Evolutionary conservation across 768 basidiomycete species (phyloP), one percentile per base, ranked within the genome.

Genomic region (Auriscalpium microsporum): DNA sequence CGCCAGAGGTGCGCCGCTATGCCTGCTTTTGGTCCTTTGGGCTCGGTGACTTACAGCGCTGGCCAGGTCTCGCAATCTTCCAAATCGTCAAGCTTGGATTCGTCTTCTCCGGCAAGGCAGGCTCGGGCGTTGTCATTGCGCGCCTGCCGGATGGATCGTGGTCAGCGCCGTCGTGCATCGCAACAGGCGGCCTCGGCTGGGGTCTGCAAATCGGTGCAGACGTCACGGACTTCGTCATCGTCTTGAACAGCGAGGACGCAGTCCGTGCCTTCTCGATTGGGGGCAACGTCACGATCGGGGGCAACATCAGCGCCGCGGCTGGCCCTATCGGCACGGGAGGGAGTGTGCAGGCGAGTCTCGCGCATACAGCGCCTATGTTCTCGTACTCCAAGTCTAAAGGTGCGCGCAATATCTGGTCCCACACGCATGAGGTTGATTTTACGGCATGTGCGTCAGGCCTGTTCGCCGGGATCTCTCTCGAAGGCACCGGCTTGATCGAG

Each of bases 161-260:
- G 93, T 92, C 89, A 48, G 95, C 95, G 1, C 95, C 95, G 3
- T 93, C 90, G 21, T 97, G 94, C 73, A 95, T 98, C 66, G 94
- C 90, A 34, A 98, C 94, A 0, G 94, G 90, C 16, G 95, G 95
- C 37, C 79, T 94, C 10, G 92, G 93, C 14, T 92, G 92, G 87
- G 92, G 92, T 35, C 83, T 94, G 45, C 95, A 98, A 71, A 91
- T 95, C 55, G 94, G 94, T 48, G 94, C 94, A 3, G 94, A 96
- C 72, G 81, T 94, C 67, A 88, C 86, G 48, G 93, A 97, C 68
- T 96, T 97, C 62, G 94, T 99, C 55, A 84, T 98, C 68, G 94
- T 99, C 40, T 86, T 98, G 65, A 97, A 97, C 76, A 89, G 85
- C 60, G 92, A 96, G 63, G 94, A 97, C 54, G 94, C 95, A 42